Percentiles rank a stretch among this genome's conserved stretches.
Evolutionary conservation across 495 filamentous ascomycete genomes (phyloP).

Genomic region (Friedmanniomyces endolithicus): DNA sequence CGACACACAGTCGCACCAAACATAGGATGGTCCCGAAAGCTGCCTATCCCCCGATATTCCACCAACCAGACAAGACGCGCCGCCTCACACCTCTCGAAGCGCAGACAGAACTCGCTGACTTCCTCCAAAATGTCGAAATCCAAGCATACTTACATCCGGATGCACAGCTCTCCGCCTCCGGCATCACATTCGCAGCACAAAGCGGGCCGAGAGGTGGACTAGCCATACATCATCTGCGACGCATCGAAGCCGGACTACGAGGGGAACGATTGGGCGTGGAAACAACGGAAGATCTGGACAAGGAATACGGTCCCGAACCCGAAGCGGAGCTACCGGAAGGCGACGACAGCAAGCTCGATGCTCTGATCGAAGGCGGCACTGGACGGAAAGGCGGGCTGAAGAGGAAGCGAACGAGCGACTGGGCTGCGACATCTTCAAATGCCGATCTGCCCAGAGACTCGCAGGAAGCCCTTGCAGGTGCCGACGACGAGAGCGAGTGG

Average conservation of each 20-base stretch:
- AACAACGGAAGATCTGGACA: slow-evolving; percentile 11
- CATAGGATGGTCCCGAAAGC: slow-evolving; percentile 5
- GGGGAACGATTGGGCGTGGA: slow-evolving; percentile 46
- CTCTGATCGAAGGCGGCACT: slow-evolving; percentile 1
- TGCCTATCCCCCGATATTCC: slow-evolving; percentile 34
- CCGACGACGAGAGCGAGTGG: slow-evolving; percentile 29
- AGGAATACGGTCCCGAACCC: slow-evolving; percentile 4
- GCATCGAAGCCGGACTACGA: slow-evolving; percentile 51
- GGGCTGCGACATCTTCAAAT: not conserved
- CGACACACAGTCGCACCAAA: slow-evolving; percentile 28
- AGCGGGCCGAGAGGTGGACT: slow-evolving; percentile 42
- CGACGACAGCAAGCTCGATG: slow-evolving; percentile 15
- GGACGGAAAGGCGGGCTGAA: not conserved
- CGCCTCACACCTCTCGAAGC: slow-evolving; percentile 42
- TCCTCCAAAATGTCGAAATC: slow-evolving; percentile 42
- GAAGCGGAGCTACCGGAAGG: slow-evolving; percentile 3
- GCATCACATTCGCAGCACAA: slow-evolving; percentile 38
- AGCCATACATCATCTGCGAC: slow-evolving; percentile 51
- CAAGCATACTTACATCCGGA: slow-evolving; percentile 56
- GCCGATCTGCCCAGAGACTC: not conserved
- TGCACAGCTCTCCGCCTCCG: slow-evolving; percentile 47
- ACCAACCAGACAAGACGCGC: slow-evolving; percentile 28
- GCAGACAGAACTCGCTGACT: slow-evolving; percentile 44
- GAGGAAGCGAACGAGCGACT: slow-evolving; percentile 18
- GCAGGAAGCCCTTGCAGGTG: not conserved